phyloP scores from a whole-genome alignment of 768 basidiomycete genomes.

The Sporobolomyces pararoseus region DNA sequence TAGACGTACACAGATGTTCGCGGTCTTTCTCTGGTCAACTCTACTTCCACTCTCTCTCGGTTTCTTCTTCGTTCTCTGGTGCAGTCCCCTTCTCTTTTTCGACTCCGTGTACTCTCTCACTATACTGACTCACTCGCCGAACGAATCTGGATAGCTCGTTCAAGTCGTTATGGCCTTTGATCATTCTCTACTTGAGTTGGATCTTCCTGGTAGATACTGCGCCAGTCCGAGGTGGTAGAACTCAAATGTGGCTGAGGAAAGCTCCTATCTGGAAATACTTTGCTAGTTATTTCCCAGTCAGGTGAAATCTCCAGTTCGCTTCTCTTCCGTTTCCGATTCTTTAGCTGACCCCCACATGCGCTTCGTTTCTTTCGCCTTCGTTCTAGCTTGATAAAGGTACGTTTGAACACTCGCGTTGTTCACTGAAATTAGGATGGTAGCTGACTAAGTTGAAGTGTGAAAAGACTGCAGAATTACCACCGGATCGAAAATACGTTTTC shows the following conservation, averaged over 20 bases:
- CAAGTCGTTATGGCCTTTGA: slow-evolving; percentile 80
- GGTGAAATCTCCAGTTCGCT: slow-evolving; percentile 1
- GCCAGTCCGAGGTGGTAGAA: slow-evolving; percentile 67
- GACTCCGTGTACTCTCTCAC: too few species aligned
- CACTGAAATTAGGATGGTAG: too few species aligned
- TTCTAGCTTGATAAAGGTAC: slow-evolving; percentile 53
- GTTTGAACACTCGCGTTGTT: slow-evolving; percentile 13
- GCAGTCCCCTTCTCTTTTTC: slow-evolving; percentile 47
- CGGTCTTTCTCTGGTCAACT: slow-evolving; percentile 83
- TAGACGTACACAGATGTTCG: slow-evolving; percentile 71
- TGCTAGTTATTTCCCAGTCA: slow-evolving; percentile 42
- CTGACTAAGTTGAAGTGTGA: too few species aligned
- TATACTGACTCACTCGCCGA: neutral
- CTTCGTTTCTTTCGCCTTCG: slow-evolving; percentile 8
- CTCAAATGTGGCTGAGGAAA: slow-evolving; percentile 69
- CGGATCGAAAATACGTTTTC: slow-evolving; percentile 91
- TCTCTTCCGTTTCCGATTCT: neutral
- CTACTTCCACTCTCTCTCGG: slow-evolving; percentile 65
- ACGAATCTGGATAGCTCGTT: slow-evolving; percentile 61
- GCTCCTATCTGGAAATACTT: slow-evolving; percentile 60
- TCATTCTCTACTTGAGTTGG: slow-evolving; percentile 76
- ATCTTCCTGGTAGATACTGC: slow-evolving; percentile 67
- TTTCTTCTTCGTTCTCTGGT: slow-evolving; percentile 78
- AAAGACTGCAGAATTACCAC: slow-evolving; percentile 82
- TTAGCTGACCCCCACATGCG: neutral